Percentiles rank a stretch among this genome's conserved stretches.
Conservation (phyloP, 1,284 basidiomycete genomes). For the Singerocomus rubriflavus region DNA sequence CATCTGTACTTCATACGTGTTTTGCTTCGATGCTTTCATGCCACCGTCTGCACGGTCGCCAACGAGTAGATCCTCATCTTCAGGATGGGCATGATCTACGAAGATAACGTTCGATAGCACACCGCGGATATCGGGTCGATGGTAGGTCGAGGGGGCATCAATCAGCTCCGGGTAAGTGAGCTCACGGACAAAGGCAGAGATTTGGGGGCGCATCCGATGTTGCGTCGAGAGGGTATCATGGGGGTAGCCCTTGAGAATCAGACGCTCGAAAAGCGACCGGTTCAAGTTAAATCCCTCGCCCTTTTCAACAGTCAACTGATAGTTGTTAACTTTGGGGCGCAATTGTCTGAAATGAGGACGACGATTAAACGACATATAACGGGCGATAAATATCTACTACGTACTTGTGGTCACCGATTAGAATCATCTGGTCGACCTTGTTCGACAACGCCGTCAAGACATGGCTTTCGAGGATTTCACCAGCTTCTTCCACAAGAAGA, state of each 20-base stretch:
- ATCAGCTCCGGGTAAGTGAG: slow-evolving; percentile 62
- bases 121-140: slow-evolving; percentile 49
- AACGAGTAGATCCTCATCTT: slow-evolving; percentile 43
- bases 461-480: slow-evolving; percentile 67
- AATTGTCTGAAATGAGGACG: slow-evolving; percentile 45
- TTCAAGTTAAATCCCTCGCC: slow-evolving; percentile 63
- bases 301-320: slow-evolving; percentile 59
- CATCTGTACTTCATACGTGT: slow-evolving; percentile 55
- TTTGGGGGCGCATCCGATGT: slow-evolving; percentile 69
- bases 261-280: slow-evolving; percentile 60
- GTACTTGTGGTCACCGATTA: slow-evolving; percentile 71
- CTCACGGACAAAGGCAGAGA: slow-evolving; percentile 52
- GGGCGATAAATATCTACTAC: slow-evolving; percentile 14
- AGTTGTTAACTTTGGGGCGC: slow-evolving; percentile 66
- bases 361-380: neutral
- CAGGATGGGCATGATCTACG: slow-evolving; percentile 52
- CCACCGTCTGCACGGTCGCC: slow-evolving; percentile 42
- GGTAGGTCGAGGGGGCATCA: slow-evolving; percentile 47
- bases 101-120: slow-evolving; percentile 56
- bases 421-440: slow-evolving; percentile 48
- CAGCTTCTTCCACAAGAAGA: slow-evolving; percentile 65
- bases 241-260: slow-evolving; percentile 56
- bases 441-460: slow-evolving; percentile 51
- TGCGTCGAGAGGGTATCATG: slow-evolving; percentile 52
- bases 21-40: slow-evolving; percentile 54